Evolutionary conservation across 2,329 filamentous ascomycete genomes (phyloP).

Genomic region (Colletotrichum lindemuthianum): DNA sequence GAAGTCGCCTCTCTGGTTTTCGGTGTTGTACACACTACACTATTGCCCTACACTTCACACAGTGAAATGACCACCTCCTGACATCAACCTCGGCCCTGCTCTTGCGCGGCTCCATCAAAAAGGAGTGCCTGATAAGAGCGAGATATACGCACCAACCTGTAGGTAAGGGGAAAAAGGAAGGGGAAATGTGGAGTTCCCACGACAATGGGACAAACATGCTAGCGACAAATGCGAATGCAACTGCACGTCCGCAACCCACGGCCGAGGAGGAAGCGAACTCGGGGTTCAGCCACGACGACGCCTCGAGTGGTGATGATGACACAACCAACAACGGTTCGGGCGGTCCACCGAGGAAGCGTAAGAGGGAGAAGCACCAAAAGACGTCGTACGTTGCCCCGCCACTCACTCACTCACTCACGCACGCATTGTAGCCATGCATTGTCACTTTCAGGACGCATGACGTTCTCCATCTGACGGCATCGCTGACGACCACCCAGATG

Average conservation of each 20-base stretch:
- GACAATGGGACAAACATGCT: conserved; percentile 41
- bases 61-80: conserved; percentile 34
- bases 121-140: conserved; percentile 32
- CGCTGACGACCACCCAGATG: conserved; percentile 44
- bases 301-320: conserved; percentile 51
- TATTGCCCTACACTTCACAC: conserved; percentile 17
- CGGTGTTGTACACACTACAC: background rate
- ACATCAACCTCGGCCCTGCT: conserved; percentile 30
- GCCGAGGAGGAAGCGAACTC: conserved; percentile 51
- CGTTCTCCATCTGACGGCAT: background rate
- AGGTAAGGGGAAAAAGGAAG: conserved; percentile 19
- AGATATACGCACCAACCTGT: conserved; percentile 13
- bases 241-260: conserved; percentile 42
- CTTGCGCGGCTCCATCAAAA: conserved; percentile 31
- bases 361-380: conserved; percentile 53
- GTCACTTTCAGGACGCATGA: background rate
- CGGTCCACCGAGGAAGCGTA: conserved; percentile 48
- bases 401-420: no score
- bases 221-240: conserved; percentile 40
- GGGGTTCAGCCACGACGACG: conserved; percentile 48
- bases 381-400: conserved; percentile 48
- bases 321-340: conserved; percentile 42
- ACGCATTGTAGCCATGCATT: background rate
- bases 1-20: conserved; percentile 8
- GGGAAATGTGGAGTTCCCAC: conserved; percentile 44